Conservation (phyloP, 257 asterid species). For the Nicotiana noctiflora region DNA sequence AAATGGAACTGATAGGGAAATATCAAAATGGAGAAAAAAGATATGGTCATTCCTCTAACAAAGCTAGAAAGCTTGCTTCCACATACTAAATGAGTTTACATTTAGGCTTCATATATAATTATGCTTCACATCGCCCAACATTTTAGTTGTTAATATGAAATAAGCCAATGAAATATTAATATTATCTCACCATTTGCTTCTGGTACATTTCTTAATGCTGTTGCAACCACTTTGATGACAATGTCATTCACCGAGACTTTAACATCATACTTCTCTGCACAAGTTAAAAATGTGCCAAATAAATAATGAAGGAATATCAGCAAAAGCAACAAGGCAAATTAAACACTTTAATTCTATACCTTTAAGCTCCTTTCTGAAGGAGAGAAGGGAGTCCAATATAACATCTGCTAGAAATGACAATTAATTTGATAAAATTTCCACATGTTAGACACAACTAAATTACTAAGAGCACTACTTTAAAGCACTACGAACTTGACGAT, state of each 20-base stretch:
- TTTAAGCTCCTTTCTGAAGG: constrained; percentile 93
- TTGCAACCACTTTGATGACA: constrained; percentile 86
- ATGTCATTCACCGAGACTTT: constrained; percentile 97
- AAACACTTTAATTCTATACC: constrained; percentile 39
- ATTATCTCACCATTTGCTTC: constrained; percentile 82
- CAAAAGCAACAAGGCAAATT: constrained; percentile 7
- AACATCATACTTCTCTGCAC: constrained; percentile 71
- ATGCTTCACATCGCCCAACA: background rate
- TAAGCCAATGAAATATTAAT: background rate
- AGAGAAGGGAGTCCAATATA: constrained; percentile 83
- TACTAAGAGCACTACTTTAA: background rate
- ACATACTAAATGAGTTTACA: background rate
- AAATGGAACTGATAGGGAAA: background rate
- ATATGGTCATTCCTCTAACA: background rate
- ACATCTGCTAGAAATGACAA: constrained; percentile 60
- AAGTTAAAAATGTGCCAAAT: constrained; percentile 21
- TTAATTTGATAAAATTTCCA: constrained; percentile 20
- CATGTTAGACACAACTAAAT: background rate
- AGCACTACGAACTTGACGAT: background rate
- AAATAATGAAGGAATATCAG: constrained; percentile 14
- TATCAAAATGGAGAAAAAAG: background rate
- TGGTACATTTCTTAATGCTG: constrained; percentile 80
- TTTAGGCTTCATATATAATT: background rate
- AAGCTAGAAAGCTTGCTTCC: constrained; percentile 1
- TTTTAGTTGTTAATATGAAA: background rate